Evolutionary conservation across 2,329 filamentous ascomycete genomes (phyloP).

Genomic region (Calonectria leucothoes): DNA sequence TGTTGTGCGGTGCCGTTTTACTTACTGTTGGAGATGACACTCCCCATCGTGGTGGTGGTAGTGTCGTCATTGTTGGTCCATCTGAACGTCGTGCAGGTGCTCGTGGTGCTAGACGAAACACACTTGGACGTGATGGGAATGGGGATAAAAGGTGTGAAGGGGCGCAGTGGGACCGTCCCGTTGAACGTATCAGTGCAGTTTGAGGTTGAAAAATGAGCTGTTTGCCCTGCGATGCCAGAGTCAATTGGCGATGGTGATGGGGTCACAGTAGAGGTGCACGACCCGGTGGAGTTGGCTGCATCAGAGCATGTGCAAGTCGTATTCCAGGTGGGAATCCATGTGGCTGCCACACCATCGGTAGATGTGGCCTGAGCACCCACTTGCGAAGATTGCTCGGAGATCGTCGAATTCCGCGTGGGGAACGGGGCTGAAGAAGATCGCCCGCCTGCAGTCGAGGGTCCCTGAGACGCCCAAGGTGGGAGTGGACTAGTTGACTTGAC

Average conservation of each 20-base stretch:
- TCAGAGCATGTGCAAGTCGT: constrained; percentile 12
- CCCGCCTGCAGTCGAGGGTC: constrained; percentile 14
- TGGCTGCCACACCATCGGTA: background rate
- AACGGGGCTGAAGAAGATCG: constrained; percentile 21
- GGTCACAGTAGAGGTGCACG: constrained; percentile 23
- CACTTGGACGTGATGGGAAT: constrained; percentile 32
- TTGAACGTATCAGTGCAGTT: constrained; percentile 22
- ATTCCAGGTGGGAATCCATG: constrained; percentile 20
- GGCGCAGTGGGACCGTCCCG: constrained; percentile 10
- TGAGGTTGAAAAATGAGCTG: constrained; percentile 13
- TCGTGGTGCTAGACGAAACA: constrained; percentile 36
- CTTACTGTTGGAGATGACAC: constrained; percentile 29
- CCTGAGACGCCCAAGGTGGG: constrained; percentile 15
- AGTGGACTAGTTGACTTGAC: background rate
- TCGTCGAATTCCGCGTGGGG: constrained; percentile 30
- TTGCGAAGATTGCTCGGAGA: constrained; percentile 16
- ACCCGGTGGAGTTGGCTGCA: constrained; percentile 16
- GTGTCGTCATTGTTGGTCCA: constrained; percentile 27
- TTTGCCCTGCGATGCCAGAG: background rate
- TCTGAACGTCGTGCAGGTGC: constrained; percentile 25
- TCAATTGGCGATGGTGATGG: constrained; percentile 28
- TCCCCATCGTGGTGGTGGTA: constrained; percentile 13
- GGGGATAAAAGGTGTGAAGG: constrained; percentile 22
- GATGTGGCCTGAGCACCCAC: constrained; percentile 18
- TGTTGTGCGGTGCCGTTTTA: background rate